Evolutionary conservation across 768 basidiomycete species (phyloP), one percentile per base, ranked within the genome.

Genomic region (Leucosporidium scottii): DNA sequence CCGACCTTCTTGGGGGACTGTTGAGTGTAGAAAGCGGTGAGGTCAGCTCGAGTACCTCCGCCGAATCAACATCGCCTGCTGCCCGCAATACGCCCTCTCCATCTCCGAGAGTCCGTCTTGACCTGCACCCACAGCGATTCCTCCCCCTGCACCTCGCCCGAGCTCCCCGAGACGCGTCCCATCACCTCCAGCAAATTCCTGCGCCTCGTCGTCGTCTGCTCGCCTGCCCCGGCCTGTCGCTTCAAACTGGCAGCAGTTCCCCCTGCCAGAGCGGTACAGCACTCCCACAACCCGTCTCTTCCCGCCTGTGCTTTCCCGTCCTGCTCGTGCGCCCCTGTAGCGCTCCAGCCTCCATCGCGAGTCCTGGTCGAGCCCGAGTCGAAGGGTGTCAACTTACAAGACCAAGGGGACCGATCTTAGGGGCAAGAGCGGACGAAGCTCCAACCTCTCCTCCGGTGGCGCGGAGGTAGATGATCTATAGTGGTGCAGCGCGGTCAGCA

Each of bases 1-100:
- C 96, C 96, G 81, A 99, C 96, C 84, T 98, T 98, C 84, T 99
- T 99, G 75, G 96, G 96, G 67, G 96, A 97, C 96, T 98, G 75
- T 62, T 28, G 4, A 36, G 44, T 12, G 23, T 25, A 20, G 4
- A 6, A 1, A 30, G 58, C 18, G 23, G n/a, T 15, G 27, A 4
- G 15, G 59, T 59, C 44, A 59, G 59, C 44, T 51, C 17, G 3
- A 49, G 10, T 1, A 10, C 12, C 27, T 51, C 50, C 21, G 50
- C 23, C 50, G 50, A 44, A 44, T 15, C 39, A 44, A 44, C 39
- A 44, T 44, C 39, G 39, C 39, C 39, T 44, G 39, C 39, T 44
- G 10, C 39, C 39, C 39, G 39, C 39, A 44, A 39, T 4, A 25
- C 34, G 63, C 59, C 57, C 59, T 57, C 58, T 62, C 61, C 51